phyloP scores from a whole-genome alignment of 1,284 basidiomycete species.

The Exobasidium cylindrosporum region DNA sequence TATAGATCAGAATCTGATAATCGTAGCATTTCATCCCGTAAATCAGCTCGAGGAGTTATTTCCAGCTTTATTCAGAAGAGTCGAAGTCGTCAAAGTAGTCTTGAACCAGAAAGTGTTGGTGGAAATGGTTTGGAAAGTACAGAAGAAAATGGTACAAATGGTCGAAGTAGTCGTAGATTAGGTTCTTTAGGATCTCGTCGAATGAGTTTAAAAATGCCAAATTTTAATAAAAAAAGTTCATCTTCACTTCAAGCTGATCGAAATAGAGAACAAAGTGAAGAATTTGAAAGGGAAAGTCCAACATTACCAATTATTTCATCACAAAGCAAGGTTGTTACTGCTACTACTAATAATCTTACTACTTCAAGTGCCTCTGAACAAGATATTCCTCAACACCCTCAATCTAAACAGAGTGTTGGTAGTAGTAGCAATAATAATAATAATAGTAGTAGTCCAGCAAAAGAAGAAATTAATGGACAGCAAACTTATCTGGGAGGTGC shows the following conservation, averaged over 20 bases:
- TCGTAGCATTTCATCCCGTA: slow-evolving; percentile 13
- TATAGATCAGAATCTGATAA: slow-evolving; percentile 13
- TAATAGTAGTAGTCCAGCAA: neutral
- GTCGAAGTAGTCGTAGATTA: neutral
- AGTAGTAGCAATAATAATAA: neutral
- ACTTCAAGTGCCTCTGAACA: neutral
- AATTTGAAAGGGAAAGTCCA: neutral
- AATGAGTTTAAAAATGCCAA: slow-evolving; percentile 18
- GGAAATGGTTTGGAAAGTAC: too few relatives aligned
- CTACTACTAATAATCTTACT: neutral
- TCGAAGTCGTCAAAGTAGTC: slow-evolving; percentile 9
- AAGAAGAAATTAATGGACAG: slow-evolving; percentile 2
- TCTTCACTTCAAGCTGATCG: neutral
- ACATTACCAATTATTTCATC: slow-evolving; percentile 8
- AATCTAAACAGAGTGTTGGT: neutral
- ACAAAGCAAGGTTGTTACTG: slow-evolving; percentile 7
- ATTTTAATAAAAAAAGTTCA: slow-evolving; percentile 11
- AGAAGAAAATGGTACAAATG: neutral
- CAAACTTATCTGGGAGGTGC: slow-evolving; percentile 14
- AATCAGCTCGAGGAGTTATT: slow-evolving; percentile 12
- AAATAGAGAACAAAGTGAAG: neutral
- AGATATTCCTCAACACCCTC: slow-evolving; percentile 8
- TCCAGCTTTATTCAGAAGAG: slow-evolving; percentile 8
- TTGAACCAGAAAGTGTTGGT: slow-evolving; percentile 11
- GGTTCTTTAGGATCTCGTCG: neutral